Evolutionary conservation across 805 yeast genomes (phyloP), one percentile per base, ranked within the genome.

Genomic region (Vanderwaltozyma yarrowii): DNA sequence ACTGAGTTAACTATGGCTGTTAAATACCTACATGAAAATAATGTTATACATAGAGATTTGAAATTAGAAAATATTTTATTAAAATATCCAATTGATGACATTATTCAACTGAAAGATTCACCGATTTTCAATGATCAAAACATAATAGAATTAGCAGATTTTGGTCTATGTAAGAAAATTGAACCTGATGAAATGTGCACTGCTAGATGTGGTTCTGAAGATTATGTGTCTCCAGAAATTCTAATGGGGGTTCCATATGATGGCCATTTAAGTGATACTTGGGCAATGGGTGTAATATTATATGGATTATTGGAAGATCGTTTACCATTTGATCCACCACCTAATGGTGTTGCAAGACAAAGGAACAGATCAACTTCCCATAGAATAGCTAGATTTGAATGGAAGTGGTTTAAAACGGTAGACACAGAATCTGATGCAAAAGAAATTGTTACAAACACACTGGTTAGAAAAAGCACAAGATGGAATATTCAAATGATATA

Each of bases 201-300:
- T 2, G 89, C 97, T 1, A 64, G 97, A 43, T 92, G 98, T 59
- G 98, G 99, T 0, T 84, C 95, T 1, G 96, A 85, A 45, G 98
- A 92, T 56, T 92, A 92, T 51, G 95, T 92, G 6, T 80, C 96
- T 0, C 99, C 98, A 0, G 99, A 92, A 54, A 62, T 92, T 18
- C 64, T 92, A 28, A 74, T 92, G 76, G 97, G 97, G 1, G 68
- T 84, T 39, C 80, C 86, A 6, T 92, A 92, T 54, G 89, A 89
- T 51, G 99, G 99, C 11, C 72, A 82, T 37, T 76, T 84, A 45
- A 80, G 92, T 35, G 99, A 92, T 58, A 68, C 88, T 15, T 92
- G 99, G 99, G 85, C 96, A 1, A 59, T 88, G 9, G 98, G 98
- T 2, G 97, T 92, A 3, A 65, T 88, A n/a, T 61, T 88, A 1